A percentile compares a stretch with the other conserved stretches of the same genome.
phyloP scores from a whole-genome alignment of 2,329 filamentous ascomycete species.

The Neopestalotiopsis sp. region DNA sequence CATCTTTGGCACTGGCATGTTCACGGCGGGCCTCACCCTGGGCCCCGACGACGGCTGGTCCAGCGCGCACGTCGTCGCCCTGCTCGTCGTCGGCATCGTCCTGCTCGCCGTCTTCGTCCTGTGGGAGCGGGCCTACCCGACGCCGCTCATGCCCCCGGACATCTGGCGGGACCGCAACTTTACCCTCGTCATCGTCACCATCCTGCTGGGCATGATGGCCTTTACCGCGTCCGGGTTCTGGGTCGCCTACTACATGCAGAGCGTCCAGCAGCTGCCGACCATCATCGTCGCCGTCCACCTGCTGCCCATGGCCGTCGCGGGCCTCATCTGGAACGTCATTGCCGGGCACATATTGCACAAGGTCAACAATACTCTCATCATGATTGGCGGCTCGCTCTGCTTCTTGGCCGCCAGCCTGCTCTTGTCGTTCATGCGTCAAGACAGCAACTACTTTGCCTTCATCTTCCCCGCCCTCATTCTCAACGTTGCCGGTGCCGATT shows the following conservation, averaged over 20 bases:
- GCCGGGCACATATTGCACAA: constrained; percentile 66
- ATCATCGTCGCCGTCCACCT: constrained; percentile 67
- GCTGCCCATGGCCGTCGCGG: constrained; percentile 69
- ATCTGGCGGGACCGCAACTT: constrained; percentile 70
- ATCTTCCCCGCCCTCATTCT: constrained; percentile 37
- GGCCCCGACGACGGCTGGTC: constrained; percentile 68
- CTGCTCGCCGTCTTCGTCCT: constrained; percentile 62
- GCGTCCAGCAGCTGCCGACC: constrained; percentile 56
- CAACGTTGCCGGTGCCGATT: constrained; percentile 69
- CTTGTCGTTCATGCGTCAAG: constrained; percentile 59
- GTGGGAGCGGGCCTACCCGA: constrained; percentile 63
- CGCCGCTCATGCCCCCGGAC: constrained; percentile 58
- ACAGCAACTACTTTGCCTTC: constrained; percentile 42
- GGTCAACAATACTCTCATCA: constrained; percentile 68
- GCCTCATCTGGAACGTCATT: constrained; percentile 67
- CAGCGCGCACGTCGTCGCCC: constrained; percentile 64
- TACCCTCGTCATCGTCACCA: constrained; percentile 61
- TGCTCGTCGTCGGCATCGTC: constrained; percentile 64
- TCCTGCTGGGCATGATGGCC: constrained; percentile 66
- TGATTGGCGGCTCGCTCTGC: constrained; percentile 48
- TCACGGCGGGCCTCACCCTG: constrained; percentile 64
- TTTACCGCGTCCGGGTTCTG: constrained; percentile 68
- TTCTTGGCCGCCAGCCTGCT: constrained; percentile 53
- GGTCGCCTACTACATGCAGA: constrained; percentile 70
- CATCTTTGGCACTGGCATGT: constrained; percentile 68